Percentiles rank a stretch among this genome's conserved stretches.
phyloP scores from a whole-genome alignment of 768 basidiomycete genomes.

The Trametes maxima region DNA sequence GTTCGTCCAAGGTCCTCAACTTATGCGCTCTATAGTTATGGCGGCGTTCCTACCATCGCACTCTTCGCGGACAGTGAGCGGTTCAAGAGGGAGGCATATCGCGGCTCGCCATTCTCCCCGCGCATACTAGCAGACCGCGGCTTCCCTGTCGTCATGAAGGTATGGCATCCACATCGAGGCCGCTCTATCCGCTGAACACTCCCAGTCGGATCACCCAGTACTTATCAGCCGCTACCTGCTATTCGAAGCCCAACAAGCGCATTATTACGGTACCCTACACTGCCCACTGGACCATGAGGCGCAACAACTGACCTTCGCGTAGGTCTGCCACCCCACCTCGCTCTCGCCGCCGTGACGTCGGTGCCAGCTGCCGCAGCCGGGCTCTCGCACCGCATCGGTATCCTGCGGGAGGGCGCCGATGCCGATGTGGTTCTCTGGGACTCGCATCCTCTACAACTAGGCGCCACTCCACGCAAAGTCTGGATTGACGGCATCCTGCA shows the following conservation, averaged over 20 bases:
- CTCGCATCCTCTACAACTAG: conserved; percentile 45
- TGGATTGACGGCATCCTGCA: conserved; percentile 89
- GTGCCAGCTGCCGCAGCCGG: conserved; percentile 75
- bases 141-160: conserved; percentile 77
- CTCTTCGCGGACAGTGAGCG: conserved; percentile 65
- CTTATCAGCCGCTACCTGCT: conserved; percentile 74
- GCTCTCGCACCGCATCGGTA: conserved; percentile 82
- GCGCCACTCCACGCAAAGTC: conserved; percentile 55
- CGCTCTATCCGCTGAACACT: not conserved
- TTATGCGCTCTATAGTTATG: conserved; percentile 41
- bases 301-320: not conserved
- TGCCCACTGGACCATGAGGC: not conserved
- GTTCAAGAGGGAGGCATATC: conserved; percentile 81
- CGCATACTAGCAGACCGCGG: conserved; percentile 70
- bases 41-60: conserved; percentile 72
- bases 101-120: conserved; percentile 79
- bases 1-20: not conserved
- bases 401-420: conserved; percentile 41
- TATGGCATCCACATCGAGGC: conserved; percentile 24
- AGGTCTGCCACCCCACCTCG: conserved; percentile 60
- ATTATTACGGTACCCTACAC: conserved; percentile 61
- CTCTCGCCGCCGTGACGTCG: conserved; percentile 75
- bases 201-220: conserved; percentile 66
- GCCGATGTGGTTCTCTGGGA: conserved; percentile 47
- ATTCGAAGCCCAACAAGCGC: conserved; percentile 84